Evolutionary conservation across 169 alveolate genomes (phyloP).

Genomic region (Cryptosporidium sp.): DNA sequence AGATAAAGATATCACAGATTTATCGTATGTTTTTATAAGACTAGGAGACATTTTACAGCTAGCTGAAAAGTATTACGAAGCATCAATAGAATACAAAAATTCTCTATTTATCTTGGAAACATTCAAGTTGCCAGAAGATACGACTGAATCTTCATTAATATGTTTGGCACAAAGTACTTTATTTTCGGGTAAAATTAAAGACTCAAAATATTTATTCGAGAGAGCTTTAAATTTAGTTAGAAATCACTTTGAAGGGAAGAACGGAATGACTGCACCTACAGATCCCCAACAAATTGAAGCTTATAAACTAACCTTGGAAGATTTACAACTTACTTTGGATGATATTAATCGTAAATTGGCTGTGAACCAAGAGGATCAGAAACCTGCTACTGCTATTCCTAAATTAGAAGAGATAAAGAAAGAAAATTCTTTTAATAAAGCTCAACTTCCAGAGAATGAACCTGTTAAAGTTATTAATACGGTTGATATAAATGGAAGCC

Average conservation of each 20-base stretch:
- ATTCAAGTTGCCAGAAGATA: constrained; percentile 37
- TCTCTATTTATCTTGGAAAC: constrained; percentile 48
- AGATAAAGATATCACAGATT: constrained; percentile 63
- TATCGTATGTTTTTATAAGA: constrained; percentile 57
- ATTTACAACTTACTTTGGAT: constrained; percentile 67
- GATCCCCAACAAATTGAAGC: constrained; percentile 36
- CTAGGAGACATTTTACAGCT: constrained; percentile 62
- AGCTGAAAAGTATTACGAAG: constrained; percentile 67
- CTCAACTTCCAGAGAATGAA: constrained; percentile 54
- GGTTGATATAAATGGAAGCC: neutral
- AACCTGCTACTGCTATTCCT: constrained; percentile 63
- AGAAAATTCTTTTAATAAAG: constrained; percentile 42
- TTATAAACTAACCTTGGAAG: constrained; percentile 61
- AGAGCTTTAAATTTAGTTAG: constrained; percentile 35
- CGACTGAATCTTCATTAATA: constrained; percentile 54
- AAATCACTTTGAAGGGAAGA: constrained; percentile 45
- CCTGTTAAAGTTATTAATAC: constrained; percentile 64
- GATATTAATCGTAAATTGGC: constrained; percentile 53
- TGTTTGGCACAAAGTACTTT: constrained; percentile 74
- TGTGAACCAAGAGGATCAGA: constrained; percentile 44
- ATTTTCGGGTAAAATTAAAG: constrained; percentile 50
- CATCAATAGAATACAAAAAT: constrained; percentile 52
- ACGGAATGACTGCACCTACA: constrained; percentile 54
- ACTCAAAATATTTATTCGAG: constrained; percentile 44
- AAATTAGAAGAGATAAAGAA: constrained; percentile 56